Evolutionary conservation across 106 monocot genomes (phyloP).

Genomic region (Dendrobium huoshanense): DNA sequence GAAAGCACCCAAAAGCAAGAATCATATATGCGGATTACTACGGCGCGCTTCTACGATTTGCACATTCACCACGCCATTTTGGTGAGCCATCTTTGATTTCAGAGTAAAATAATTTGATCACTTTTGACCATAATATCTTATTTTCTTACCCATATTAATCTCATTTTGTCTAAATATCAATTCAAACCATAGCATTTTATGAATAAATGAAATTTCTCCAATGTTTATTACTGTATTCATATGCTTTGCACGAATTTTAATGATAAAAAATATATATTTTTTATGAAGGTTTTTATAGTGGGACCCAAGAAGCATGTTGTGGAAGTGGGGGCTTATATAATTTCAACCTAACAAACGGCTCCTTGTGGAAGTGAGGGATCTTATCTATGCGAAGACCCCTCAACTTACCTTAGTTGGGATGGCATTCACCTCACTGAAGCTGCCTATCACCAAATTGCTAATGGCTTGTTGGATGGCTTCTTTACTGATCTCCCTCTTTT

Average conservation of each 20-base stretch:
- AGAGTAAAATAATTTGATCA: too few relatives aligned
- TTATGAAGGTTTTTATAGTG: not conserved
- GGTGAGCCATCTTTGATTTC: slow-evolving; percentile 11
- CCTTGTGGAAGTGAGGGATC: slow-evolving; percentile 2
- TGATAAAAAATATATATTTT: too few relatives aligned
- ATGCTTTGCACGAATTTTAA: too few relatives aligned
- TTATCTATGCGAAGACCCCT: slow-evolving; percentile 7
- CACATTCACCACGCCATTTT: slow-evolving; percentile 13
- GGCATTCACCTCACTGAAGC: slow-evolving; percentile 23
- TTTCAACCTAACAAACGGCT: not conserved
- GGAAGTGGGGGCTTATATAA: slow-evolving; percentile 12
- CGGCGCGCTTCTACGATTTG: slow-evolving; percentile 14
- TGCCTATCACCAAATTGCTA: slow-evolving; percentile 6
- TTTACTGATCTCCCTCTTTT: not conserved
- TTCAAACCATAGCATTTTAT: too few relatives aligned
- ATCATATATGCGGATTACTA: slow-evolving; percentile 78
- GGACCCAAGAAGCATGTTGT: slow-evolving; percentile 9
- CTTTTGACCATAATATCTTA: not conserved
- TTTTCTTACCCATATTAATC: too few relatives aligned
- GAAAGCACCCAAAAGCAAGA: slow-evolving; percentile 28
- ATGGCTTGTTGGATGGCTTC: slow-evolving; percentile 14
- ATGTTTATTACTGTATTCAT: not conserved
- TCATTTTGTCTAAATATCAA: too few relatives aligned
- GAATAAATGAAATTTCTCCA: not conserved
- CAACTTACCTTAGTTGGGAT: slow-evolving; percentile 20